Evolutionary conservation across 2,329 filamentous ascomycete genomes (phyloP), one percentile per base, ranked within the genome.

Genomic region (Penicillium aurantiogriseum): DNA sequence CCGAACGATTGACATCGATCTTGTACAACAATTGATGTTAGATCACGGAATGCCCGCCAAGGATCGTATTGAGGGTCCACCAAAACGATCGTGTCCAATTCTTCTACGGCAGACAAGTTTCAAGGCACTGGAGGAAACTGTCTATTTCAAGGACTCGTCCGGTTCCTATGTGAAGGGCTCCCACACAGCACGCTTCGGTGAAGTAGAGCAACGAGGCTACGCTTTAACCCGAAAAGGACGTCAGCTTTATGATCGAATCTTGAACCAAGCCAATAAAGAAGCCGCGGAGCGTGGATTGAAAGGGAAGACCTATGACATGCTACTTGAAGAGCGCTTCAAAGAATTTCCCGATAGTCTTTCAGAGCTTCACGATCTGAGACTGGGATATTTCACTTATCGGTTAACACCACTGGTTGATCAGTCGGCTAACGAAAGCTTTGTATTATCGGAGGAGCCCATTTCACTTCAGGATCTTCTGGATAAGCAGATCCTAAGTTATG

Each of bases 71-170:
- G 82, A 84, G 57, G 82, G 82, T 0, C 81, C 82, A 0, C 81
- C 81, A 0, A 54, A 59, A 2, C 69, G 80, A 3, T 54, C 59
- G 1, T 81, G 75, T 29, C 76, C 77, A 0, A 80, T 84, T 6
- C 71, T 84, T 1, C 68, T 84, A 8, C 74, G 81, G 0, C 82
- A 84, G 58, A 83, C 82, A 0, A 84, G 82, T 56, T 84, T 84
- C 56, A 68, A 79, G 2, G 81, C 81, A 0, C 64, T 83, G 0
- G 76, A 82, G 51, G 81, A 84, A 62, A 68, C 67, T 0, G 76
- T 83, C 4, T 67, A 69, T 1, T 83, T 83, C 57, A 61, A 56
- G 0, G 64, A 67, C 13, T 42, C 62, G 0, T 46, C 62, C 5
- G 54, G 62, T 19, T 19, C 25, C 0, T 62, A 54, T 7, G 53